A percentile compares a stretch with the other conserved stretches of the same genome.
These are phyloP conservation scores for Xerocomellus chrysenteron DNA, from an alignment of 768 basidiomycete species.

Conservation along the genomic window DNA sequence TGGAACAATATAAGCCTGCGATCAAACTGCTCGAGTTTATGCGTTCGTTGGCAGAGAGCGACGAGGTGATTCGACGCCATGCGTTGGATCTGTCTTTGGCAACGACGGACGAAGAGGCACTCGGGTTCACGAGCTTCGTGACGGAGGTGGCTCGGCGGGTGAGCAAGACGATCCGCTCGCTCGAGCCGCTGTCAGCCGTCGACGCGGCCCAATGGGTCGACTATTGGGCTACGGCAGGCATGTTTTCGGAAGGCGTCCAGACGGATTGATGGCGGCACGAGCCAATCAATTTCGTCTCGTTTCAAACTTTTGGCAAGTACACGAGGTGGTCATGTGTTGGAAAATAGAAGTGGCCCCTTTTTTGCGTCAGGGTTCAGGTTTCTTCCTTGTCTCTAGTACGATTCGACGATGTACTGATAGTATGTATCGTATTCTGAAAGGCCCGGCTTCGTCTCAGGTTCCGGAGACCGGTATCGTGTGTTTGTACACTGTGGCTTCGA, in stretches of 20 bases:
- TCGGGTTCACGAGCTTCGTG: constrained; percentile 15
- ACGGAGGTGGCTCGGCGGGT: constrained; percentile 29
- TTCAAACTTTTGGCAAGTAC: not conserved
- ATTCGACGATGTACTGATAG: not conserved
- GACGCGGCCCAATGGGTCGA: constrained; percentile 37
- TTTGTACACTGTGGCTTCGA: not conserved
- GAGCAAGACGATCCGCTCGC: constrained; percentile 35
- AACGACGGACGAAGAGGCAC: constrained; percentile 4
- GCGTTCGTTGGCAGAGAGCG: constrained; percentile 18
- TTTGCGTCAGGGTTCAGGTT: not conserved
- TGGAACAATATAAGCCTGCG: constrained; percentile 23
- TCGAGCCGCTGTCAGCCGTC: constrained; percentile 24
- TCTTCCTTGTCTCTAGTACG: not conserved
- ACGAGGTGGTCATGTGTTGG: constrained; percentile 2
- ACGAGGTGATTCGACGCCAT: constrained; percentile 9
- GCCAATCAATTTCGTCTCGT: not conserved
- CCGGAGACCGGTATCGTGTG: not conserved
- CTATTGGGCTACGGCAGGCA: constrained; percentile 36
- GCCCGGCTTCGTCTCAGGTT: not conserved
- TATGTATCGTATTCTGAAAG: not conserved
- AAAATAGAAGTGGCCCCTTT: not conserved
- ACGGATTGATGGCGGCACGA: no score
- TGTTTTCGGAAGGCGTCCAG: constrained; percentile 14
- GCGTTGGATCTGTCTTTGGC: not conserved
- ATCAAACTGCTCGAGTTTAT: constrained; percentile 34